These are phyloP conservation scores for Fremontodendron californicum DNA, from an alignment of 345 rosid species.

Conservation along the genomic window DNA sequence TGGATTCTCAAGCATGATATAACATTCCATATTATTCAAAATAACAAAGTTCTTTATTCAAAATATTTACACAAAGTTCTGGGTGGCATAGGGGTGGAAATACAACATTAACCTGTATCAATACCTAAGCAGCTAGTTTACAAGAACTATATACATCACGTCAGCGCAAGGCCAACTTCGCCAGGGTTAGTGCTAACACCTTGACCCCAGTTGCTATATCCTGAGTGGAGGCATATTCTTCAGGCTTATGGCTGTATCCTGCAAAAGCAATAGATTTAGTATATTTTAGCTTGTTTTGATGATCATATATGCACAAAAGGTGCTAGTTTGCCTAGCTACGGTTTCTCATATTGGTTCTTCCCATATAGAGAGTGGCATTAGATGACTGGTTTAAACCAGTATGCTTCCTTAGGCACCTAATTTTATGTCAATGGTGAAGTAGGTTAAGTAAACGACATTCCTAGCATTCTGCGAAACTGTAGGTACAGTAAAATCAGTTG, in stretches of 20 bases:
- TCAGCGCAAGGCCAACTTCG: conserved; percentile 57
- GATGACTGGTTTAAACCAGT: not conserved
- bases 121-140: not conserved
- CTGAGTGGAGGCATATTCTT: conserved; percentile 63
- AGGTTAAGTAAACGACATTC: not conserved
- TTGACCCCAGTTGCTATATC: conserved; percentile 80
- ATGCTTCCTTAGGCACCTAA: not conserved
- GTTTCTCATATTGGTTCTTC: not conserved
- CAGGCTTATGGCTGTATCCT: conserved; percentile 97
- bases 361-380: too few species aligned
- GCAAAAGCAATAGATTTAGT: conserved; percentile 27
- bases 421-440: not conserved
- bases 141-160: not conserved
- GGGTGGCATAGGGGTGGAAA: not conserved
- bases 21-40: not conserved
- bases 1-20: not conserved
- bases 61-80: not conserved
- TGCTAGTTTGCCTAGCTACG: not conserved
- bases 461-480: not conserved
- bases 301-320: too few species aligned
- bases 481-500: not conserved
- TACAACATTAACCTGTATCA: not conserved
- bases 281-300: not conserved
- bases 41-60: conserved; percentile 4
- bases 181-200: conserved; percentile 69